These are phyloP conservation scores for Spathaspora gorwiae DNA, from an alignment of 805 yeast species.

Conservation along the genomic window DNA sequence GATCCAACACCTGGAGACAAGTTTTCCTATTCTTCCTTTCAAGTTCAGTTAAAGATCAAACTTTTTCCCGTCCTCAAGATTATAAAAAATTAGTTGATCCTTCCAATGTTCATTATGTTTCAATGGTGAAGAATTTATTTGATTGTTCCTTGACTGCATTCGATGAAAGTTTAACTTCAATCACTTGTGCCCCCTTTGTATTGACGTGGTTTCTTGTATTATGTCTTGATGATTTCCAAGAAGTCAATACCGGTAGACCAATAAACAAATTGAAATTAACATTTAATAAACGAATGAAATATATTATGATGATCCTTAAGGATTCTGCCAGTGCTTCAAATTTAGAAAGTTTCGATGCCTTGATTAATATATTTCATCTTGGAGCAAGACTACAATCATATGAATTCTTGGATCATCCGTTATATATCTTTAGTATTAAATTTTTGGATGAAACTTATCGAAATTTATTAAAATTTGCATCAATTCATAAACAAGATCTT, in stretches of 20 bases:
- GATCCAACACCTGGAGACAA: constrained; percentile 33
- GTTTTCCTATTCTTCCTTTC: constrained; percentile 29
- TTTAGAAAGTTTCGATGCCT: constrained; percentile 31
- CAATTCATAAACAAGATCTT: constrained; percentile 10
- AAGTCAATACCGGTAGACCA: constrained; percentile 23
- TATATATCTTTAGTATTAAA: constrained; percentile 24
- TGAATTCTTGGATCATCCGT: constrained; percentile 17
- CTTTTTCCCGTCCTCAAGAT: constrained; percentile 33
- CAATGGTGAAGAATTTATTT: constrained; percentile 24
- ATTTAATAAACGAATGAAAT: constrained; percentile 34
- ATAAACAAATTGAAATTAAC: constrained; percentile 24
- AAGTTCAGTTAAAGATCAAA: constrained; percentile 29
- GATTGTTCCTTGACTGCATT: constrained; percentile 26
- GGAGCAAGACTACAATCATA: constrained; percentile 25
- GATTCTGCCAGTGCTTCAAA: constrained; percentile 23
- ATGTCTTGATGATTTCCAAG: constrained; percentile 33
- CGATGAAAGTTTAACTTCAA: constrained; percentile 18
- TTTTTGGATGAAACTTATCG: constrained; percentile 29
- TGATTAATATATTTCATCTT: constrained; percentile 31
- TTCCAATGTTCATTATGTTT: constrained; percentile 18
- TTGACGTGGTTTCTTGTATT: constrained; percentile 31
- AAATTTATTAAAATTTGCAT: constrained; percentile 14
- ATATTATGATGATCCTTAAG: constrained; percentile 21
- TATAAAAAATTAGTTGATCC: constrained; percentile 20
- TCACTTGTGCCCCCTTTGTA: constrained; percentile 16